phyloP scores from a whole-genome alignment of 805 yeast genomes.

The Candida hispaniensis region DNA sequence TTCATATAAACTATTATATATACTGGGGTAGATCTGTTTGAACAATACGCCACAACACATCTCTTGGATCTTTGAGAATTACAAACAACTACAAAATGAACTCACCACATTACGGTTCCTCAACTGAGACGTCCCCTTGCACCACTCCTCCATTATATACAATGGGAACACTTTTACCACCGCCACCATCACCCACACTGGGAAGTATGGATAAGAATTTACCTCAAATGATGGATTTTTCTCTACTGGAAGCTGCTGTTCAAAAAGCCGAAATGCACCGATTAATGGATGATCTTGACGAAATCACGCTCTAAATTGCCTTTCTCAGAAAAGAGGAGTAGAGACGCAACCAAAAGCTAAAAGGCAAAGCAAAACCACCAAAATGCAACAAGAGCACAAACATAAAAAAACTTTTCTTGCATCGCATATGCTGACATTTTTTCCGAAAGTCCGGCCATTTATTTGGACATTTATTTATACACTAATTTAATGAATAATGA shows the following conservation, averaged over 20 bases:
- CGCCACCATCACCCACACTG: conserved; percentile 14
- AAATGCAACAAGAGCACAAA: too few species aligned
- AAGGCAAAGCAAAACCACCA: too few species aligned
- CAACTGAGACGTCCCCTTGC: conserved; percentile 1
- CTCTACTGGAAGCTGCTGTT: conserved; percentile 29
- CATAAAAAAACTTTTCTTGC: not conserved
- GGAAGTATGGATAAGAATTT: conserved; percentile 3
- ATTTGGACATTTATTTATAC: too few species aligned
- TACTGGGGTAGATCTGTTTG: too few species aligned
- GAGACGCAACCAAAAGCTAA: too few species aligned
- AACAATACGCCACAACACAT: too few species aligned
- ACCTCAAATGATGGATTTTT: conserved; percentile 18
- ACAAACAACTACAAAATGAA: conserved; percentile 5
- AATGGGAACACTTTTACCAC: conserved; percentile 7
- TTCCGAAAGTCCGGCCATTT: too few species aligned
- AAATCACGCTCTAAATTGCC: conserved; percentile 2
- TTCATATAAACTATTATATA: too few species aligned
- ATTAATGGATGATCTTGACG: conserved; percentile 24
- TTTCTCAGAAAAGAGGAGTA: too few species aligned
- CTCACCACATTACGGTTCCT: conserved; percentile 11
- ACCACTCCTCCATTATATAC: conserved; percentile 6
- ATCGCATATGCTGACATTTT: not conserved
- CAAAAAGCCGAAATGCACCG: conserved; percentile 28
- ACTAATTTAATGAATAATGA: too few species aligned
- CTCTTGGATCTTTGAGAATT: too few species aligned